A percentile compares a stretch with the other conserved stretches of the same genome.
Evolutionary conservation across 2,329 filamentous ascomycete species (phyloP).

Genomic region (Hirsutella rhossiliensis): DNA sequence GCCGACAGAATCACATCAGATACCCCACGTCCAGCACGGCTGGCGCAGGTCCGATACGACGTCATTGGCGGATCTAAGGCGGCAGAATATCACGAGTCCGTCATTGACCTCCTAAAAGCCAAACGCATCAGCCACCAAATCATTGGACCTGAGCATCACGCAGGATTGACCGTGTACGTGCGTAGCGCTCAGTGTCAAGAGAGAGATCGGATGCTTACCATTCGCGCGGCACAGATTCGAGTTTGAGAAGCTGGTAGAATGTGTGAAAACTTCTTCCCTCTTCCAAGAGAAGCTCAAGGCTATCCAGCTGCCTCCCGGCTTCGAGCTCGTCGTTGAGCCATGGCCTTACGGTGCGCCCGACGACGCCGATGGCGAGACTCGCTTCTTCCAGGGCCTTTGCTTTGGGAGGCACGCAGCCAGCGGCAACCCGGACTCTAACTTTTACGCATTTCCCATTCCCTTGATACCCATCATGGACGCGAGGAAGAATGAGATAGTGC

Average conservation of each 20-base stretch:
- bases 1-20: slow-evolving; percentile 15
- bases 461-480: slow-evolving; percentile 30
- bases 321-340: slow-evolving; percentile 19
- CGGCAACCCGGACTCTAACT: slow-evolving; percentile 36
- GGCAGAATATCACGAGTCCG: slow-evolving; percentile 20
- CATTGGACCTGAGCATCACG: slow-evolving; percentile 15
- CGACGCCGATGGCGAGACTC: slow-evolving; percentile 13
- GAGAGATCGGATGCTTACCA: background rate
- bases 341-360: slow-evolving; percentile 21
- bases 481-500: slow-evolving; percentile 16
- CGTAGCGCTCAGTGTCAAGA: background rate
- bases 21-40: slow-evolving; percentile 18
- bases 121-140: slow-evolving; percentile 13
- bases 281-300: slow-evolving; percentile 18
- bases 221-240: slow-evolving; percentile 11
- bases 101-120: slow-evolving; percentile 17
- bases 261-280: slow-evolving; percentile 13
- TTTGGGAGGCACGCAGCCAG: slow-evolving; percentile 17
- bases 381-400: slow-evolving; percentile 20
- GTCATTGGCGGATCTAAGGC: slow-evolving; percentile 14
- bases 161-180: slow-evolving; percentile 17
- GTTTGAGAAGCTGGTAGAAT: slow-evolving; percentile 21
- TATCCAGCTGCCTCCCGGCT: slow-evolving; percentile 13
- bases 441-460: slow-evolving; percentile 41
- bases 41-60: slow-evolving; percentile 29